These are phyloP conservation scores for Neoarthrinium moseri DNA, from an alignment of 2,329 filamentous ascomycete species.

Conservation along the genomic window DNA sequence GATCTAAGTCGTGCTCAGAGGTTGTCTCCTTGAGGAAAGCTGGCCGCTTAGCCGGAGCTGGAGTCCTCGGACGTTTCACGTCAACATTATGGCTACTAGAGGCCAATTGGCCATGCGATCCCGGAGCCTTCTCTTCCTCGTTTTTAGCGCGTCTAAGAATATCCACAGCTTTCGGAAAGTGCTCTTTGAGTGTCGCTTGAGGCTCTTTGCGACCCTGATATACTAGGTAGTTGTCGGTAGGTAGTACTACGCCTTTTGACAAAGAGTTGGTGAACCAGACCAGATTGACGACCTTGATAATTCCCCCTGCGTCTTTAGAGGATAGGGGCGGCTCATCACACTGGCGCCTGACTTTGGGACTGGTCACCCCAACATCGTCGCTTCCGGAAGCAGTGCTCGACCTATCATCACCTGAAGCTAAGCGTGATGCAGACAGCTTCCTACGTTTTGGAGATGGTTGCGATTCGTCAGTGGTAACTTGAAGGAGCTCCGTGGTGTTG, in stretches of 20 bases:
- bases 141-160: conserved; percentile 30
- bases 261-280: conserved; percentile 58
- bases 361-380: conserved; percentile 12
- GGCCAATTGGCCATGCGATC: conserved; percentile 11
- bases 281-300: conserved; percentile 55
- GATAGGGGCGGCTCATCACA: conserved; percentile 13
- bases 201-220: conserved; percentile 46
- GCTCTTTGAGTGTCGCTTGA: conserved; percentile 12
- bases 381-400: conserved; percentile 28
- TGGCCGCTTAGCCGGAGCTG: conserved; percentile 32
- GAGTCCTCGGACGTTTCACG: conserved; percentile 17
- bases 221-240: conserved; percentile 50
- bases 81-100: conserved; percentile 7
- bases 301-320: conserved; percentile 17
- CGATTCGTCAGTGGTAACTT: conserved; percentile 15
- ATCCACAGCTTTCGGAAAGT: conserved; percentile 17
- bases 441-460: conserved; percentile 27
- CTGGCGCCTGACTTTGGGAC: conserved; percentile 8
- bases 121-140: conserved; percentile 4
- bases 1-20: conserved; percentile 67
- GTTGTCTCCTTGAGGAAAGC: conserved; percentile 67
- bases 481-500: conserved; percentile 54
- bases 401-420: conserved; percentile 11
- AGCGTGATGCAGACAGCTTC: conserved; percentile 32
- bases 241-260: conserved; percentile 40